Conservation (phyloP, 805 yeast genomes). For the Kregervanrija delftensis region DNA sequence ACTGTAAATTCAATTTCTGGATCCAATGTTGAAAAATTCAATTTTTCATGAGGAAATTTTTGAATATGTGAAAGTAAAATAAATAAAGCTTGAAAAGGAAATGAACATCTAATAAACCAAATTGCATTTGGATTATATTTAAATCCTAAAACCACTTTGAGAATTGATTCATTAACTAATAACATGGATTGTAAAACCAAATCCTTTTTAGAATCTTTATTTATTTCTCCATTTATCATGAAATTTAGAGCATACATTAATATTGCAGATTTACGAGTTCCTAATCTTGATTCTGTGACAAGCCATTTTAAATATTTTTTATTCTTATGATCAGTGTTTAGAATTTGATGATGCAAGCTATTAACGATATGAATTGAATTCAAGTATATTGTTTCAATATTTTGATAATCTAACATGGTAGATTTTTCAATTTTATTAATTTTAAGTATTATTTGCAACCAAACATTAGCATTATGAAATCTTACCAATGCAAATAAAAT, state of each 20-base stretch:
- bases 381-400: conserved; percentile 6
- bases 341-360: neutral
- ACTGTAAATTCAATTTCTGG: conserved; percentile 10
- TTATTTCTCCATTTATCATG: conserved; percentile 5
- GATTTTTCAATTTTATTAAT: conserved; percentile 13
- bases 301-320: conserved; percentile 11
- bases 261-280: conserved; percentile 15
- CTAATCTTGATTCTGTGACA: conserved; percentile 15
- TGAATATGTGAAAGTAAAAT: conserved; percentile 16
- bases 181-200: conserved; percentile 16
- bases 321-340: neutral
- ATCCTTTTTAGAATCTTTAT: conserved; percentile 8
- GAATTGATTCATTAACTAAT: conserved; percentile 17
- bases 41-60: conserved; percentile 6
- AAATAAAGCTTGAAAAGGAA: conserved; percentile 20
- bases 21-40: conserved; percentile 11
- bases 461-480: conserved; percentile 13
- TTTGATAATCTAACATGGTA: conserved; percentile 3
- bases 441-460: conserved; percentile 13
- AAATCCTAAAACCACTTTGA: conserved; percentile 14
- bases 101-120: conserved; percentile 18
- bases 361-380: conserved; percentile 8
- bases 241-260: conserved; percentile 11
- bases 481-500: conserved; percentile 11
- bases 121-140: conserved; percentile 6